phyloP scores from a whole-genome alignment of 163 green algal genomes.

The Coccomyxa subellipsoidea region DNA sequence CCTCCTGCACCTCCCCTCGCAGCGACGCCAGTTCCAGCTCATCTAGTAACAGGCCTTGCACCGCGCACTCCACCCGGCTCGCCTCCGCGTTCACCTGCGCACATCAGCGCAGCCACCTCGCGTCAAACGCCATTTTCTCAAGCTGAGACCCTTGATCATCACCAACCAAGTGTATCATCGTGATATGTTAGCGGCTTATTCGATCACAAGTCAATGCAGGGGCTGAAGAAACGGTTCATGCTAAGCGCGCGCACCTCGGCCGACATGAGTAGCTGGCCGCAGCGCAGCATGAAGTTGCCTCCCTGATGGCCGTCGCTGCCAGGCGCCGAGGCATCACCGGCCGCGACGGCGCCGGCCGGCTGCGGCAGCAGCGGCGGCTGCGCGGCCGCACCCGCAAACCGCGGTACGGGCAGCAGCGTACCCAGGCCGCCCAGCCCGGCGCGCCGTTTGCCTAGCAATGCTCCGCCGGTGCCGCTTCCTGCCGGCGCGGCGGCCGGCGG shows the following conservation, averaged over 20 bases:
- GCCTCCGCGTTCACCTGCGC: slow-evolving; percentile 24
- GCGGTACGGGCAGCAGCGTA: slow-evolving; percentile 15
- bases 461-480: background rate
- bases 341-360: background rate
- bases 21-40: slow-evolving; percentile 91
- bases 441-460: background rate
- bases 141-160: too few species aligned
- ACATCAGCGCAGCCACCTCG: too few species aligned
- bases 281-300: slow-evolving; percentile 40
- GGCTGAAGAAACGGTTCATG: too few species aligned
- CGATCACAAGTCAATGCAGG: too few species aligned
- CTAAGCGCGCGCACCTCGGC: slow-evolving; percentile 25
- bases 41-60: slow-evolving; percentile 71
- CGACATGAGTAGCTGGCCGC: slow-evolving; percentile 43
- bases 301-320: slow-evolving; percentile 15
- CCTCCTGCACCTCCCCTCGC: slow-evolving; percentile 55
- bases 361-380: background rate
- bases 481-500: background rate
- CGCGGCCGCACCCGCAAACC: background rate
- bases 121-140: too few species aligned
- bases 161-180: too few species aligned
- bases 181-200: too few species aligned
- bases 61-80: slow-evolving; percentile 38
- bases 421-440: slow-evolving; percentile 2
- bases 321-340: background rate